Base-by-base conservation (phyloP, 164 flowering plant species). In the Aristolochia fimbriata region DNA sequence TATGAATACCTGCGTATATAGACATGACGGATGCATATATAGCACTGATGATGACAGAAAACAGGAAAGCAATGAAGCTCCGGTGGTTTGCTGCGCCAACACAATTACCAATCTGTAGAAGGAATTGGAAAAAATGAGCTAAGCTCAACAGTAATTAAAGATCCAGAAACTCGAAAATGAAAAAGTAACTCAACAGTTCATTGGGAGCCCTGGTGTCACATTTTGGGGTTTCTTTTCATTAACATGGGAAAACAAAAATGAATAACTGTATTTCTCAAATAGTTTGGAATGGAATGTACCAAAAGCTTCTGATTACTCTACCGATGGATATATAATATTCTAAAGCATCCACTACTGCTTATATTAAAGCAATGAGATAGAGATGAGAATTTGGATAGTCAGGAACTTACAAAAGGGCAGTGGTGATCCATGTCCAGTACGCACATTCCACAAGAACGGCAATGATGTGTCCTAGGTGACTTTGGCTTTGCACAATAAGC, bases 381-480 rank as follows among this genome's bases (percentile, higher is more conserved):
- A 17, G 22, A 49, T 49, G 52, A 49, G 23, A 59, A 23, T n/a
- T 17, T 12, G 27, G 43, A 46, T 47, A 22, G 12, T 16, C 1
- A 55, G 25, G 37, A 21, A 83, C 96, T 87, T 82, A 90, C 98
- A 76, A 93, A 87, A 47, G 98, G 99, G 79, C 99, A 93, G 68
- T 93, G 99, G 68, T 93, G 99, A 77, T 93, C 99, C 99, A 93
- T 93, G 74, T 88, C 97, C 67, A 85, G 49, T 45, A 93, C 61
- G 71, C 99, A 93, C 73, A 67, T 79, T 65, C 88, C 81, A 70
- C 97, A 93, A 22, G 99, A 74, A 19, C 91, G 82, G 74, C 99
- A 93, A 51, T 93, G 99, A 79, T 93, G 99, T 14, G 87, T 62
- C 67, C 87, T 75, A 4, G 96, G 86, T 15, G 96, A 81, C 78